phyloP scores from a whole-genome alignment of 768 basidiomycete species.

The Russula emetica region DNA sequence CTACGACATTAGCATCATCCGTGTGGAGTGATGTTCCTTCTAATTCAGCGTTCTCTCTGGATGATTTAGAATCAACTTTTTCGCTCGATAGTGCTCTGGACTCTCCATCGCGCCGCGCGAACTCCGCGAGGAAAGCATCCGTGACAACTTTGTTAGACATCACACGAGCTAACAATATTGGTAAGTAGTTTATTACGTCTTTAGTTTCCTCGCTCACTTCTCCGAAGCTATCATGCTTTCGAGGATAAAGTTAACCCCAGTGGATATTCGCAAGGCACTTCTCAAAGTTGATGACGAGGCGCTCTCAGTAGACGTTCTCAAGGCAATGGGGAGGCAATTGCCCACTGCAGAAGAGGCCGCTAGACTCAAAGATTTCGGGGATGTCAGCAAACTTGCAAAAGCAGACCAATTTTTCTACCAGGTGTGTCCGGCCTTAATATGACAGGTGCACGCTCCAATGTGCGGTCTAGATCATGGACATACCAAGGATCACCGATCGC shows the following conservation, averaged over 20 bases:
- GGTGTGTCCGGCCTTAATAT: constrained; percentile 39
- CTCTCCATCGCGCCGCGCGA: constrained; percentile 41
- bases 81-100: constrained; percentile 47
- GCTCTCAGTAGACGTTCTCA: constrained; percentile 71
- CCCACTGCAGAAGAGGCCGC: constrained; percentile 81
- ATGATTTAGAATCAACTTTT: constrained; percentile 74
- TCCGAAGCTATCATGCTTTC: constrained; percentile 76
- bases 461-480: constrained; percentile 59
- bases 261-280: constrained; percentile 66
- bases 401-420: constrained; percentile 81
- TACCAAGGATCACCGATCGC: constrained; percentile 70
- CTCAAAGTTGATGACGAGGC: constrained; percentile 65
- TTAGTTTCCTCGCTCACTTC: background rate
- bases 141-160: constrained; percentile 74
- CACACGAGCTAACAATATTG: constrained; percentile 78
- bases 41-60: constrained; percentile 48
- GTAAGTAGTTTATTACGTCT: constrained; percentile 38
- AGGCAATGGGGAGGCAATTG: constrained; percentile 64
- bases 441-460: background rate
- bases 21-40: constrained; percentile 65
- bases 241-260: constrained; percentile 59
- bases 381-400: constrained; percentile 69
- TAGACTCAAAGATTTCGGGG: constrained; percentile 64
- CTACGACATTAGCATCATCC: constrained; percentile 42
- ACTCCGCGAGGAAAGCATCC: constrained; percentile 50